Base-by-base conservation (phyloP, 2,329 filamentous ascomycete species). In the Exophiala sp. region DNA sequence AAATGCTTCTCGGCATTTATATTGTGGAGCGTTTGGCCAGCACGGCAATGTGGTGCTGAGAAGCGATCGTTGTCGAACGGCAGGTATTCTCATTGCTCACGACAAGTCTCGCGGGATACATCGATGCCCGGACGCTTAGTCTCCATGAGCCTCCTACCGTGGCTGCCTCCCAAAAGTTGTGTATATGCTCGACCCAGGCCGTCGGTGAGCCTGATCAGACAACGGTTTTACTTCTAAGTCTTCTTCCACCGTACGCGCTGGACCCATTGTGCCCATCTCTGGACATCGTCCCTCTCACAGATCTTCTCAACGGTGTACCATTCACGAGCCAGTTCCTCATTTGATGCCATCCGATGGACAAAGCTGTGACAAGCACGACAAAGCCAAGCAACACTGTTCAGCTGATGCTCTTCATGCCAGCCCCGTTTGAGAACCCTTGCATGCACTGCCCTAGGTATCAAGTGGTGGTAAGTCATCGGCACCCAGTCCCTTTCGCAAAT, bases 321-420 rank as follows among this genome's bases (percentile, higher is more conserved):
- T 50, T 85, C 73, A 62, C 80, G 77, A 11, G 89, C 90, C 62
- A 95, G 72, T 63, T 88, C 88, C 76, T 95, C 89, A 66, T 94
- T 89, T 3, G 73, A 77, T 33, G 83, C 85, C 65, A 91, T 81
- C 36, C 82, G 75, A 74, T 95, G 90, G 67, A 95, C 88, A 67
- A 89, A 91, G 39, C 80, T 82, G 74, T 95, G 90, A 65, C 90
- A 95, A 2, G 89, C 87, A 46, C 89, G 78, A 70, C 90, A 95
- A 61, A 95, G 71, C 89, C 89, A 95, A 10, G 90, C 89, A 16
- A 94, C 90, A 66, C 84, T 90, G 64, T 88, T 83, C 69, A 95
- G 68, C 71, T 84, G 81, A 68, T 88, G 87, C 58, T 84, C 82
- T 3, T 80, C 79, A 73, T 91, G 88, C 89, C 89, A 95, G 1